These are phyloP conservation scores for Alternaria rosae DNA, from an alignment of 2,329 filamentous ascomycete species.

Conservation along the genomic window DNA sequence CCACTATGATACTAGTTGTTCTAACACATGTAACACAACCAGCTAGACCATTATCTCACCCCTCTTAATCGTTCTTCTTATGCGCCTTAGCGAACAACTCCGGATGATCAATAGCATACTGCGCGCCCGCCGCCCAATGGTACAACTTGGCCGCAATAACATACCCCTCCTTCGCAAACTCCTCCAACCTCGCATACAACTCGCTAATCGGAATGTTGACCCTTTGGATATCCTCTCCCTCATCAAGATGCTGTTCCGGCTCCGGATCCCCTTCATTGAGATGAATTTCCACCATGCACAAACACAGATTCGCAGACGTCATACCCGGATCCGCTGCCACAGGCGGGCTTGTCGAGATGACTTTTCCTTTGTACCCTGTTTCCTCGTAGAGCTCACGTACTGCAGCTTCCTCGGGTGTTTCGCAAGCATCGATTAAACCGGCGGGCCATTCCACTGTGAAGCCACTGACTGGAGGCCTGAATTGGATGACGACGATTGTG, in stretches of 20 bases:
- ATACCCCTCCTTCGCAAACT: slow-evolving; percentile 34
- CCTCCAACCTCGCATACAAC: slow-evolving; percentile 30
- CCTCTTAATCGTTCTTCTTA: slow-evolving; percentile 4
- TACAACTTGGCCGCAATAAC: slow-evolving; percentile 40
- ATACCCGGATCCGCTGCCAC: slow-evolving; percentile 38
- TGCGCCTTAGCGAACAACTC: slow-evolving; percentile 26
- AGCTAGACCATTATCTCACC: too few species aligned
- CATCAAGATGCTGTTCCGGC: slow-evolving; percentile 39
- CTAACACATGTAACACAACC: too few species aligned
- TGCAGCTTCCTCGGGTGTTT: slow-evolving; percentile 64
- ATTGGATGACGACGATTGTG: slow-evolving; percentile 57
- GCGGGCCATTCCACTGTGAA: slow-evolving; percentile 66
- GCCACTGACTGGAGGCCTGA: slow-evolving; percentile 65
- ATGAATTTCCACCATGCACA: slow-evolving; percentile 36
- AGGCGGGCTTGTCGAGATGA: slow-evolving; percentile 25
- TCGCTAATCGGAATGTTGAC: slow-evolving; percentile 33
- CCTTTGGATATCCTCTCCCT: slow-evolving; percentile 39
- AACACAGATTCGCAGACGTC: slow-evolving; percentile 35
- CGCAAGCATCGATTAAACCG: slow-evolving; percentile 57
- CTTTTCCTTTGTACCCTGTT: slow-evolving; percentile 65
- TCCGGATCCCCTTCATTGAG: slow-evolving; percentile 27
- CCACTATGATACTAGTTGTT: too few species aligned
- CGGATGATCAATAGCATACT: slow-evolving; percentile 35
- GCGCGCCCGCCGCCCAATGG: slow-evolving; percentile 38
- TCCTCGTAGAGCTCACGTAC: slow-evolving; percentile 68